Evolutionary conservation across 495 filamentous ascomycete species (phyloP).

Genomic region (Aspergillus indologenus): DNA sequence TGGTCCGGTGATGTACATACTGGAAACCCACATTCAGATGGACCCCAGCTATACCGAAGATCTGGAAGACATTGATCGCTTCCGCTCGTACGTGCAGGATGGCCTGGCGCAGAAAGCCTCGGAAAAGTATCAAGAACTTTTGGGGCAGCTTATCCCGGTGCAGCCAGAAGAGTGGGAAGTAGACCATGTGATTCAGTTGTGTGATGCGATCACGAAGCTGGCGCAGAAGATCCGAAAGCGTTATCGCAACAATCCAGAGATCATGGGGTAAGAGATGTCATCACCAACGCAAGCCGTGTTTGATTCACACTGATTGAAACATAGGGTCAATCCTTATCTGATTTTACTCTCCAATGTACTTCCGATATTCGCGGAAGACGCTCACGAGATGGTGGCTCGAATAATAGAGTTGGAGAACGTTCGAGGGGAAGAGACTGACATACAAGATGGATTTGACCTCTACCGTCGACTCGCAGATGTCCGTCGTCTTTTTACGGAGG

Average conservation of each 20-base stretch:
- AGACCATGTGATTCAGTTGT: slow-evolving; percentile 81
- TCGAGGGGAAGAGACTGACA: slow-evolving; percentile 68
- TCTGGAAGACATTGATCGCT: slow-evolving; percentile 65
- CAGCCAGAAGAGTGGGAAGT: slow-evolving; percentile 79
- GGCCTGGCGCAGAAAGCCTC: slow-evolving; percentile 71
- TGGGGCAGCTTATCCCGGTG: slow-evolving; percentile 70
- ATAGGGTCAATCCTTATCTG: slow-evolving; percentile 69
- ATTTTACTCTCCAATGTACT: slow-evolving; percentile 80
- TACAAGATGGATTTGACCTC: slow-evolving; percentile 90
- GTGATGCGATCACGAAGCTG: slow-evolving; percentile 77
- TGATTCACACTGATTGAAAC: slow-evolving; percentile 22
- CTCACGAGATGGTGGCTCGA: slow-evolving; percentile 72
- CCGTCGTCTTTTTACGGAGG: slow-evolving; percentile 69
- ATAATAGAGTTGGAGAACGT: slow-evolving; percentile 70
- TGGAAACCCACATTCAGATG: slow-evolving; percentile 76
- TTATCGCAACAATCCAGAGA: slow-evolving; percentile 80
- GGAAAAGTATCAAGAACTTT: slow-evolving; percentile 66
- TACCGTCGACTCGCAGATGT: slow-evolving; percentile 86
- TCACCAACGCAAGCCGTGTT: not conserved
- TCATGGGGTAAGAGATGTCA: slow-evolving; percentile 66
- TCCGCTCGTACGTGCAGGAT: slow-evolving; percentile 63
- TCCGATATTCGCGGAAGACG: slow-evolving; percentile 85
- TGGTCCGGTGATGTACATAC: slow-evolving; percentile 75
- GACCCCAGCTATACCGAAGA: slow-evolving; percentile 73
- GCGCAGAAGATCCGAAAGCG: slow-evolving; percentile 86